Conservation (phyloP, 2,329 filamentous ascomycete species). For the Cercospora zeina region DNA sequence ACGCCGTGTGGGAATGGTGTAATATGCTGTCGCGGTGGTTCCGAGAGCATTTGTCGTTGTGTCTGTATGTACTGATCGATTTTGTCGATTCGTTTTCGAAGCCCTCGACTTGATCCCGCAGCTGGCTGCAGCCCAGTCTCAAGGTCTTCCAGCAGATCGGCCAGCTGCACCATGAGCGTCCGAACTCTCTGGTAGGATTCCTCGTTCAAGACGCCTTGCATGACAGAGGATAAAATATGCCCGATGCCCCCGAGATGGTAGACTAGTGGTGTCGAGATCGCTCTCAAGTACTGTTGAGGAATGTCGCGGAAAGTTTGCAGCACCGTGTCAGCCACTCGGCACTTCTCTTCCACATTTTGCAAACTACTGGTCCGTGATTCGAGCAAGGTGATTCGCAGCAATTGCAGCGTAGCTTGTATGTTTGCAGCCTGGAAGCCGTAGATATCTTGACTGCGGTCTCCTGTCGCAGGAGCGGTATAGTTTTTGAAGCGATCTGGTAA, state of each 20-base stretch:
- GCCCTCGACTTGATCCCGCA: constrained; percentile 44
- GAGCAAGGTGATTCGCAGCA: constrained; percentile 52
- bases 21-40: constrained; percentile 9
- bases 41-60: constrained; percentile 30
- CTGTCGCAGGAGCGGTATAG: constrained; percentile 34
- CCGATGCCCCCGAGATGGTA: constrained; percentile 54
- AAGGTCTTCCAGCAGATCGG: constrained; percentile 49
- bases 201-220: constrained; percentile 49
- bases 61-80: constrained; percentile 49
- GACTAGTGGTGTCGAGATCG: constrained; percentile 53
- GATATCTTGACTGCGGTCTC: constrained; percentile 43
- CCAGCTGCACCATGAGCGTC: constrained; percentile 48
- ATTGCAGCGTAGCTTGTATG: constrained; percentile 52
- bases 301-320: constrained; percentile 48
- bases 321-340: constrained; percentile 50
- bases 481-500: constrained; percentile 39
- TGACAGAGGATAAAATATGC: constrained; percentile 51
- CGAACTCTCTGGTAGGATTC: constrained; percentile 47
- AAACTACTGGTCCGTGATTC: constrained; percentile 23
- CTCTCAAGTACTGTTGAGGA: constrained; percentile 49
- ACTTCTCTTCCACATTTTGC: constrained; percentile 46
- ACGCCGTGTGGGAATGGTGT: neutral
- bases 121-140: constrained; percentile 47
- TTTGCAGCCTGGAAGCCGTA: constrained; percentile 55
- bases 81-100: constrained; percentile 46